phyloP scores from a whole-genome alignment of 2,329 filamentous ascomycete genomes.

The Tricladium varicosporioides region DNA sequence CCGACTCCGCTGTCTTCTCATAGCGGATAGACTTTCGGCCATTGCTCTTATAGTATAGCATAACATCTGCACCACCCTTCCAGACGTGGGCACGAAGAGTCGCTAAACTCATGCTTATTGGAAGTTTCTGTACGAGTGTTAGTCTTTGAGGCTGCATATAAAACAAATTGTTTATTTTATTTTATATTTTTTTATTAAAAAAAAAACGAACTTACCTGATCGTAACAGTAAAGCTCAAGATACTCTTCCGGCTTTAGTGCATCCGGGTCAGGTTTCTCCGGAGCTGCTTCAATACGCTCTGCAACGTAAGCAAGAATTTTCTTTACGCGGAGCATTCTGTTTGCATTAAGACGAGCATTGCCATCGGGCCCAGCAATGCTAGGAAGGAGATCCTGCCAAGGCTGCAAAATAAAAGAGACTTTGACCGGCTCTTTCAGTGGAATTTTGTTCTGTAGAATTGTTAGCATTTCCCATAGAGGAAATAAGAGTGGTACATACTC shows the following conservation, averaged over 20 bases:
- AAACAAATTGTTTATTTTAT: no score
- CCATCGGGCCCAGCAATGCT: conserved; percentile 71
- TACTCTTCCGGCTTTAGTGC: conserved; percentile 83
- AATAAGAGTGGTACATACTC: conserved; percentile 42
- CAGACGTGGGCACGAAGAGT: conserved; percentile 90
- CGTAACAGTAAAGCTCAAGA: conserved; percentile 91
- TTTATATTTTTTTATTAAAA: conserved; percentile 2
- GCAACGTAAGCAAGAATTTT: conserved; percentile 93
- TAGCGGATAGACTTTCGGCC: conserved; percentile 49
- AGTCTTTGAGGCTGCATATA: not conserved
- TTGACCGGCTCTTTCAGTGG: conserved; percentile 91
- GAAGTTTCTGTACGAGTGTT: conserved; percentile 45
- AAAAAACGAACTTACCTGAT: conserved; percentile 61
- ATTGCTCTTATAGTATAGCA: conserved; percentile 88
- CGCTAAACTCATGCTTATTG: conserved; percentile 86
- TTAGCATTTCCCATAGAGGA: conserved; percentile 7
- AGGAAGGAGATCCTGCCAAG: conserved; percentile 73
- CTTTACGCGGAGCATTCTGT: conserved; percentile 91
- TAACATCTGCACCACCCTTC: conserved; percentile 91
- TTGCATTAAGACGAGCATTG: conserved; percentile 91
- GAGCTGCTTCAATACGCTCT: conserved; percentile 79
- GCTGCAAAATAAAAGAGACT: conserved; percentile 89
- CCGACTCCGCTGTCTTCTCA: conserved; percentile 6
- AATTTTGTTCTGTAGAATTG: conserved; percentile 64
- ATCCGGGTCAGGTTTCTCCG: conserved; percentile 56